Evolutionary conservation across 2,329 filamentous ascomycete species (phyloP).

Genomic region (Dendryphion nanum): DNA sequence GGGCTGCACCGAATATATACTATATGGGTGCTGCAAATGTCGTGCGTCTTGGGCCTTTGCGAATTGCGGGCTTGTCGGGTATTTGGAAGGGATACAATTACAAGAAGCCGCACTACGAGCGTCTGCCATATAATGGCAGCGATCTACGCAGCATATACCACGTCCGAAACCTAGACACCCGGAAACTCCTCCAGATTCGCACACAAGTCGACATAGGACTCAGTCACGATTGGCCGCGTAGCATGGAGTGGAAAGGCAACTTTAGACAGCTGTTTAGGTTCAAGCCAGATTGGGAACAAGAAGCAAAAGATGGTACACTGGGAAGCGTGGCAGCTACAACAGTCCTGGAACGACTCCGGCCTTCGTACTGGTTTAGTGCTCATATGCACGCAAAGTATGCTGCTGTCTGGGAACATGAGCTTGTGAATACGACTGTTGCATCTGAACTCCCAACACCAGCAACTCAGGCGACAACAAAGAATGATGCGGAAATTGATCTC

Average conservation of each 20-base stretch:
- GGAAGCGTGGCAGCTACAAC: conserved; percentile 78
- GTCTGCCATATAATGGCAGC: conserved; percentile 75
- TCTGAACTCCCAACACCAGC: conserved; percentile 3
- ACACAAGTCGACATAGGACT: conserved; percentile 88
- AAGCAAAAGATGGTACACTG: conserved; percentile 72
- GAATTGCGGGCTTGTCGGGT: conserved; percentile 86
- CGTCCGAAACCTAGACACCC: conserved; percentile 82
- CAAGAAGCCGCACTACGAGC: conserved; percentile 76
- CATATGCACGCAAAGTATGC: conserved; percentile 89
- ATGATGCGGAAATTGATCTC: conserved; percentile 39
- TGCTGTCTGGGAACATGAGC: conserved; percentile 56
- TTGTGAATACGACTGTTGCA: conserved; percentile 24
- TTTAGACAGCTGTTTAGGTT: conserved; percentile 63
- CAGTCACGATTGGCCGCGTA: conserved; percentile 93
- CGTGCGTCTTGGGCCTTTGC: conserved; percentile 74
- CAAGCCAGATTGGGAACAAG: conserved; percentile 73
- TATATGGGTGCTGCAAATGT: conserved; percentile 94
- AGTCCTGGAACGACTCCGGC: conserved; percentile 77
- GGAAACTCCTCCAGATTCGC: conserved; percentile 81
- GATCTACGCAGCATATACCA: conserved; percentile 86
- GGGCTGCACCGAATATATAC: conserved; percentile 96
- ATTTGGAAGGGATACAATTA: conserved; percentile 96
- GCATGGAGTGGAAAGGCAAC: conserved; percentile 77
- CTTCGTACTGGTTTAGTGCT: conserved; percentile 83
- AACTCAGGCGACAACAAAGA: conserved; percentile 22